Evolutionary conservation across 1,139 yeast genomes (phyloP).

Genomic region (Pichia inconspicua): DNA sequence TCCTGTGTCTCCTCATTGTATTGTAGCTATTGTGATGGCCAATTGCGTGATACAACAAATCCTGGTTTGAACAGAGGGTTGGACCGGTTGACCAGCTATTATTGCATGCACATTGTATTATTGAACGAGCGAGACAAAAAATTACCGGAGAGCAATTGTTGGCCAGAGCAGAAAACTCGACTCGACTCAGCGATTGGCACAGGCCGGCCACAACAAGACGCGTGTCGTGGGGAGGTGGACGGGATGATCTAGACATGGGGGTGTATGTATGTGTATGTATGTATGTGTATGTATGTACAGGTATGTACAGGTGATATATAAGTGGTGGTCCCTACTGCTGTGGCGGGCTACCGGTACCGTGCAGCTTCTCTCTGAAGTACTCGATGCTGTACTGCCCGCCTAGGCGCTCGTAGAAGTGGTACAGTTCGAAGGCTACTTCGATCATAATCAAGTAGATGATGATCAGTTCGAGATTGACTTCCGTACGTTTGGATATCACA

Average conservation of each 20-base stretch:
- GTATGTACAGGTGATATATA: too few relatives aligned
- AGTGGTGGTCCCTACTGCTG: background rate
- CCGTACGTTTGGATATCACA: slow-evolving; percentile 67
- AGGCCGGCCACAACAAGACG: background rate
- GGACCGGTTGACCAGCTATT: too few relatives aligned
- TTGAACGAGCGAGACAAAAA: too few relatives aligned
- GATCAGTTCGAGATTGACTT: slow-evolving; percentile 79
- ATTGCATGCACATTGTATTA: too few relatives aligned
- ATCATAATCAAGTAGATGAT: slow-evolving; percentile 74
- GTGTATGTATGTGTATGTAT: too few relatives aligned
- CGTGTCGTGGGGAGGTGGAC: background rate
- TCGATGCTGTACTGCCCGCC: slow-evolving; percentile 16
- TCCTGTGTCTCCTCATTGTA: background rate
- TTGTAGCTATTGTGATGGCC: background rate
- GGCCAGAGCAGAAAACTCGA: too few relatives aligned
- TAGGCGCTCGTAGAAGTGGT: slow-evolving; percentile 48
- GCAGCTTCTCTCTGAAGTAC: slow-evolving; percentile 6
- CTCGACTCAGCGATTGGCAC: background rate
- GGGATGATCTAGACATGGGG: too few relatives aligned
- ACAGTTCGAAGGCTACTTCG: slow-evolving; percentile 73
- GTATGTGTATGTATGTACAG: too few relatives aligned
- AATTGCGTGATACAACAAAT: background rate
- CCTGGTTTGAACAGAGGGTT: background rate
- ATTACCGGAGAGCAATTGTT: too few relatives aligned
- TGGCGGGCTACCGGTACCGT: background rate